A percentile compares a stretch with the other conserved stretches of the same genome.
Evolutionary conservation across 768 basidiomycete species (phyloP).

Genomic region (Ramaria sp.): DNA sequence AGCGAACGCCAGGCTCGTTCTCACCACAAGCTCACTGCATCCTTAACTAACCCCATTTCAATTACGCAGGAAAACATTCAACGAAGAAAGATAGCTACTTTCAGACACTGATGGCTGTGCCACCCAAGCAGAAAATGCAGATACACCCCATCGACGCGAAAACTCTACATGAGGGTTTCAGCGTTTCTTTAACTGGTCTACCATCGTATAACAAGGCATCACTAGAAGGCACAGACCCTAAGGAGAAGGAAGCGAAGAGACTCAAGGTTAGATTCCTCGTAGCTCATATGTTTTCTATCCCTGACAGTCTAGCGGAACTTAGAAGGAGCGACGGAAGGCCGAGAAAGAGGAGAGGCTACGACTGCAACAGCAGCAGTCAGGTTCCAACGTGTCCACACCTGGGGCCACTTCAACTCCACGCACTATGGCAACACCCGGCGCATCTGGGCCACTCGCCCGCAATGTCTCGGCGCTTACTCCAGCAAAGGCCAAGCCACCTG

Average conservation of each 20-base stretch:
- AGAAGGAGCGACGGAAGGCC: constrained; percentile 16
- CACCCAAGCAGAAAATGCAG: constrained; percentile 57
- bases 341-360: constrained; percentile 25
- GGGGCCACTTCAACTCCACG: not conserved
- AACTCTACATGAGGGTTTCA: constrained; percentile 65
- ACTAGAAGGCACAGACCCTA: constrained; percentile 8
- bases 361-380: constrained; percentile 12
- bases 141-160: constrained; percentile 52
- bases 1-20: constrained; percentile 56
- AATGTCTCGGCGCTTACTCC: constrained; percentile 1
- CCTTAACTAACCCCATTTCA: not conserved
- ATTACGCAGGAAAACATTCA: constrained; percentile 55
- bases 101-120: constrained; percentile 49
- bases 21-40: not conserved
- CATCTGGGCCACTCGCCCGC: constrained; percentile 2
- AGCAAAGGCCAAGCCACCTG: not conserved
- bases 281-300: constrained; percentile 8
- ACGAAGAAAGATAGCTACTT: constrained; percentile 72
- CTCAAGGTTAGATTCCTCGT: constrained; percentile 34
- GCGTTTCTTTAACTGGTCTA: constrained; percentile 36
- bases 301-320: not conserved
- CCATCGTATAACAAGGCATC: constrained; percentile 11
- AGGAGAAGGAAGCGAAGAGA: constrained; percentile 48
- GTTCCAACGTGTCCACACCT: not conserved
- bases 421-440: not conserved